Percentiles rank a stretch among this genome's conserved stretches.
phyloP scores from a whole-genome alignment of 2,329 filamentous ascomycete genomes.

The Penicillium expansum region DNA sequence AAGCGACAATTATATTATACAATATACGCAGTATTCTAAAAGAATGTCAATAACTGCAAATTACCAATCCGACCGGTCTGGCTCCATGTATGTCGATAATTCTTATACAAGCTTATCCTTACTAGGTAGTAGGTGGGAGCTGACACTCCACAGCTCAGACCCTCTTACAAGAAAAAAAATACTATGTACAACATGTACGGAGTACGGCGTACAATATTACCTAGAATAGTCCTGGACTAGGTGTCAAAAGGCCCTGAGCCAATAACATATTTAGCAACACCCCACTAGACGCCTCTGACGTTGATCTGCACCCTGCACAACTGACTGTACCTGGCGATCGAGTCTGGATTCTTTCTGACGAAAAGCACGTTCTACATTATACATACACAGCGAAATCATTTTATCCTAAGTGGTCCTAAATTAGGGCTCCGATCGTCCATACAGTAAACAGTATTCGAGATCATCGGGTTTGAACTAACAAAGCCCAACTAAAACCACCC shows the following conservation, averaged over 20 bases:
- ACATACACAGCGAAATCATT: too few species aligned
- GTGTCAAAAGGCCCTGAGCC: background rate
- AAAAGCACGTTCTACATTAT: background rate
- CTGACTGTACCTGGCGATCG: constrained; percentile 19
- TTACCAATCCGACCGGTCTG: background rate
- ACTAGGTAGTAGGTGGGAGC: background rate
- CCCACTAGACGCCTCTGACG: constrained; percentile 21
- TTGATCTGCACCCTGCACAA: constrained; percentile 3
- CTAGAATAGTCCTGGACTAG: background rate
- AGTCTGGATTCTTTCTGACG: constrained; percentile 14
- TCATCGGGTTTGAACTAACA: background rate
- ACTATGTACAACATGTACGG: background rate
- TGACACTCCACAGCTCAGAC: background rate
- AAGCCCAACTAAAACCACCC: constrained; percentile 1
- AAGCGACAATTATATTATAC: background rate
- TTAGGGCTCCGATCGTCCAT: constrained; percentile 5
- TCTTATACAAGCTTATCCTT: background rate
- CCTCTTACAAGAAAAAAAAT: background rate
- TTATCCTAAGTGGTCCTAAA: background rate
- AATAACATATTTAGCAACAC: background rate
- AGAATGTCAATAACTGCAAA: background rate
- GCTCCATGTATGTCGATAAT: background rate
- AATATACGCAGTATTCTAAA: background rate
- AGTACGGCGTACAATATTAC: background rate
- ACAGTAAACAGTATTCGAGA: too few species aligned